Evolutionary conservation across 768 basidiomycete genomes (phyloP), one percentile per base, ranked within the genome.

Genomic region (Chalciporus chontae): DNA sequence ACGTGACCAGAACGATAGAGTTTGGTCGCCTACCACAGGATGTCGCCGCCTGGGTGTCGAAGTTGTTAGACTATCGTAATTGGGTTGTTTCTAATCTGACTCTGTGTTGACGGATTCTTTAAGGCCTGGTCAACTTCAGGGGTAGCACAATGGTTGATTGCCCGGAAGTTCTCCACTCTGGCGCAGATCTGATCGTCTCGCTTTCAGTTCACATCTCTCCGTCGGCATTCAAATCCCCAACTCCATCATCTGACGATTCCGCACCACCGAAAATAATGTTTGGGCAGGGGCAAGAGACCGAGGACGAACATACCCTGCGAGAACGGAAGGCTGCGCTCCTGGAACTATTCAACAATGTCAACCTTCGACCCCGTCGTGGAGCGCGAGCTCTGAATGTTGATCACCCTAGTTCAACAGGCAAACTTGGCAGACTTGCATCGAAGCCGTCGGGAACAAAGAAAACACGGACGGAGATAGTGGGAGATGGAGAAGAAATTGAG

Each of bases 401-500:
- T 17, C 66, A 67, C 42, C 66, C 60, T 34, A 56, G 70, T 5
- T 58, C 69, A 3, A 34, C 24, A 6, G 49, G 53, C 72, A 10
- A 70, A 71, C 24, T 65, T 71, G 77, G 74, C 51, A 71, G 71
- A 26, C 62, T 76, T 31, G 40, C 49, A 53, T 72, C 60, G 59
- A 74, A 58, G 48, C 67, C 60, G 8, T 61, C 72, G 42, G 56
- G 55, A 24, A 50, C 59, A 56, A 77, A 68, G 78, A 73, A 59
- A 66, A 72, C 59, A 8, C 74, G 69, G 48, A 85, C 73, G 8
- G 87, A 90, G 63, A 75, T 87, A n/a, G 80, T 87, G 1, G 87
- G 86, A 3, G 85, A 90, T 53, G 85, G 81, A 3, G 90, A 90
- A 64, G 89, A 87, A 56, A 82, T 87, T 6, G 90, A 90, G 57